These are phyloP conservation scores for Rhizophagus sp. DNA, from an alignment of 192 early-diverging fungal genomes.

Conservation along the genomic window DNA sequence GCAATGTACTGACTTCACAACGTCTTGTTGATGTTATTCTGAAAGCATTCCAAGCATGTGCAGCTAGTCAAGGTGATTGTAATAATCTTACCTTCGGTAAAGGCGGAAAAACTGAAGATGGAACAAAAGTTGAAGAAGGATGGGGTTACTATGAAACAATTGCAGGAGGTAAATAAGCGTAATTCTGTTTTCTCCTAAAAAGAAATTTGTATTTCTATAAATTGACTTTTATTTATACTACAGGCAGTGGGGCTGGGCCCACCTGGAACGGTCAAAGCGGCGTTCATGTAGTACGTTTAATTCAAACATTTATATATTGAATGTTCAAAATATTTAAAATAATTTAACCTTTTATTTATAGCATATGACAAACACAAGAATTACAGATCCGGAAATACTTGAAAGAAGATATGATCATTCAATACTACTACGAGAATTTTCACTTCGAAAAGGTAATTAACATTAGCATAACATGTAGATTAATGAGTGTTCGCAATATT, in stretches of 20 bases:
- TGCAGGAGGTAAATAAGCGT: slow-evolving; percentile 53
- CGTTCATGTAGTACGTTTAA: slow-evolving; percentile 56
- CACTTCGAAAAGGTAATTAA: slow-evolving; percentile 53
- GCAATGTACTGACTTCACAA: slow-evolving; percentile 95
- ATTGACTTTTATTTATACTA: not conserved
- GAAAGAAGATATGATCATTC: slow-evolving; percentile 81
- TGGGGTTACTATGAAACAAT: slow-evolving; percentile 99
- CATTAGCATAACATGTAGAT: not conserved
- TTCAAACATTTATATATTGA: not conserved
- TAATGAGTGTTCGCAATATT: not conserved
- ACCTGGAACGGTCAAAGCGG: slow-evolving; percentile 85
- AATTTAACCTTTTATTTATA: slow-evolving; percentile 28
- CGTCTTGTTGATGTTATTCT: slow-evolving; percentile 90
- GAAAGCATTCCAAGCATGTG: slow-evolving; percentile 85
- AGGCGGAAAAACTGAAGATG: slow-evolving; percentile 56
- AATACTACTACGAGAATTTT: slow-evolving; percentile 85
- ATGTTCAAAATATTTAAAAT: not conserved
- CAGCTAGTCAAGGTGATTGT: slow-evolving; percentile 91
- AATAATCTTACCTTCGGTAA: slow-evolving; percentile 98
- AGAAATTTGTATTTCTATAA: not conserved
- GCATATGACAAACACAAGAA: slow-evolving; percentile 98
- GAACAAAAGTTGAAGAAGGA: slow-evolving; percentile 59
- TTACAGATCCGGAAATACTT: slow-evolving; percentile 96
- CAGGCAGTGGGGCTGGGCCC: slow-evolving; percentile 82
- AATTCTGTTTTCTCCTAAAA: not conserved